Percentiles rank a stretch among this genome's conserved stretches.
These are phyloP conservation scores for Cercospora janseana DNA, from an alignment of 2,329 filamentous ascomycete genomes.

Conservation along the genomic window DNA sequence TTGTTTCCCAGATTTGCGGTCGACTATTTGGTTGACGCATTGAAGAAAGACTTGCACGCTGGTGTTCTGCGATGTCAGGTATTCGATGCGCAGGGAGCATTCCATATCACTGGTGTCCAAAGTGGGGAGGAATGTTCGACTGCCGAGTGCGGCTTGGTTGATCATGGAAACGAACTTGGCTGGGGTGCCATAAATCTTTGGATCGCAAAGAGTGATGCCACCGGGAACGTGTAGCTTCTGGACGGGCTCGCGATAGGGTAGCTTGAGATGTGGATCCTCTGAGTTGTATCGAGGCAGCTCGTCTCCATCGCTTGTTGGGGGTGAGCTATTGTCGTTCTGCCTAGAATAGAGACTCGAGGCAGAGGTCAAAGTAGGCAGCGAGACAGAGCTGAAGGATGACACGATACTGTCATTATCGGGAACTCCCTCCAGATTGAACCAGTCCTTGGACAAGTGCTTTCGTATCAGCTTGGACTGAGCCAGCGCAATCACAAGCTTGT, in stretches of 20 bases:
- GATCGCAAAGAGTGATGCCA: conserved; percentile 32
- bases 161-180: conserved; percentile 30
- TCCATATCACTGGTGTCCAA: conserved; percentile 32
- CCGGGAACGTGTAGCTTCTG: conserved; percentile 15
- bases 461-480: conserved; percentile 28
- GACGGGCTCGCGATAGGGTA: not conserved
- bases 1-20: conserved; percentile 29
- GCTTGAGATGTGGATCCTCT: conserved; percentile 18
- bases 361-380: conserved; percentile 23
- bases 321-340: conserved; percentile 17
- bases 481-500: conserved; percentile 28
- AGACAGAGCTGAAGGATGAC: conserved; percentile 23
- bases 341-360: conserved; percentile 23
- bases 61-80: conserved; percentile 12
- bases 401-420: conserved; percentile 26
- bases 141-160: conserved; percentile 26
- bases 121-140: conserved; percentile 32
- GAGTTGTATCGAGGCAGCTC: conserved; percentile 16
- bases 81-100: conserved; percentile 31
- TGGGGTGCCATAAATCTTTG: conserved; percentile 32
- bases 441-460: conserved; percentile 27
- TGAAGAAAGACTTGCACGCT: conserved; percentile 29
- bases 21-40: conserved; percentile 31
- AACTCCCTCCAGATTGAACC: conserved; percentile 29
- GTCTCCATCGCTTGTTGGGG: conserved; percentile 5